Conservation (phyloP, 2,329 filamentous ascomycete species). For the Beauveria sp. region DNA sequence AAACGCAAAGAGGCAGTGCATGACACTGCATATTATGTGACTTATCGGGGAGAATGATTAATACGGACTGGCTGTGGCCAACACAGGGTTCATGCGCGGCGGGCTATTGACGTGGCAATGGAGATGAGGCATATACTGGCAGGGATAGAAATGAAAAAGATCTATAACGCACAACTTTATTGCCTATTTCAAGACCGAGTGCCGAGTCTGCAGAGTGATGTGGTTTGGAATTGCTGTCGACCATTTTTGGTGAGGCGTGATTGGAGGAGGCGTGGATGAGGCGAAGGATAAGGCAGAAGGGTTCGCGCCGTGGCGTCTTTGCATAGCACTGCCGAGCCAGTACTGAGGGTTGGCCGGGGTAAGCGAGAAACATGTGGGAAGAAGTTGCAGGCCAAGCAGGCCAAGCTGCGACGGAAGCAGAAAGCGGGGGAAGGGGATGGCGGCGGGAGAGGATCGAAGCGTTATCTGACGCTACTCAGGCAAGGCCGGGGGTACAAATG, state of each 20-base stretch:
- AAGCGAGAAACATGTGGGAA: background rate
- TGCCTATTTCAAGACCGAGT: background rate
- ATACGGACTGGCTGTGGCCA: background rate
- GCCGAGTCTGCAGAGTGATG: conserved; percentile 2
- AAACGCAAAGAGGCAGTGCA: background rate
- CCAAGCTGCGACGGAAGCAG: background rate
- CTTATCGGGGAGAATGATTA: background rate
- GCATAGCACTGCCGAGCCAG: no score
- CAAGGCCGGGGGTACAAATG: background rate
- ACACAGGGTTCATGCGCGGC: background rate
- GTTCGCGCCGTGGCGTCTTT: conserved; percentile 1
- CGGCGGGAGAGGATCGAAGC: background rate
- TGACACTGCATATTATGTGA: background rate
- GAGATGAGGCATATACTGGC: conserved; percentile 7
- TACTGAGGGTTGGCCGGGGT: background rate
- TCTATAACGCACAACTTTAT: background rate
- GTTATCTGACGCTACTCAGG: background rate
- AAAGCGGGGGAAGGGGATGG: background rate
- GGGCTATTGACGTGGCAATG: conserved; percentile 5
- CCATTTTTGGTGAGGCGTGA: background rate
- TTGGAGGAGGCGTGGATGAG: background rate
- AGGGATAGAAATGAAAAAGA: background rate
- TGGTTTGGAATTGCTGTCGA: background rate
- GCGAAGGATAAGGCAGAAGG: background rate
- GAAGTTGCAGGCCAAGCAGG: background rate